A percentile compares a stretch with the other conserved stretches of the same genome.
phyloP scores from a whole-genome alignment of 2,329 filamentous ascomycete species.

The Dothistroma septosporum region DNA sequence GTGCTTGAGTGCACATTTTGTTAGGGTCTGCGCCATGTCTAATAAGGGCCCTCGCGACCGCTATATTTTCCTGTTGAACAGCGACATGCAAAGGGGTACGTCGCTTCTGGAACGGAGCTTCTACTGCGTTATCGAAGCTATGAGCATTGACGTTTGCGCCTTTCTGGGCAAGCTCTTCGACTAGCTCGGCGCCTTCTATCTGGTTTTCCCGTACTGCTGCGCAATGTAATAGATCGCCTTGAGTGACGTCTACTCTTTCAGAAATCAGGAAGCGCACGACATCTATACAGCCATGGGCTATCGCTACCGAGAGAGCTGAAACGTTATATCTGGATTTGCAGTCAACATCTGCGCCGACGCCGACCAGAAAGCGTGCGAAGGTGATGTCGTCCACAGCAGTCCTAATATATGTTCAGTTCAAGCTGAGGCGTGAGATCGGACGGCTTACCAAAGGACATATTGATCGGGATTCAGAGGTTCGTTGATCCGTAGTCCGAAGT shows the following conservation, averaged over 20 bases:
- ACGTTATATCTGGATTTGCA: not conserved
- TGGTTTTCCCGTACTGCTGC: not conserved
- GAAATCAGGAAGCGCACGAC: constrained; percentile 2
- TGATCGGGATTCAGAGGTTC: not conserved
- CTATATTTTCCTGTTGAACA: not conserved
- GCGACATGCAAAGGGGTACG: constrained; percentile 6
- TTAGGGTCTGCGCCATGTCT: constrained; percentile 2
- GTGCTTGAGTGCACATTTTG: not conserved
- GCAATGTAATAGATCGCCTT: constrained; percentile 8
- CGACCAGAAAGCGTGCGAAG: not conserved
- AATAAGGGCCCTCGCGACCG: constrained; percentile 1
- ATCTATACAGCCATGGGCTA: not conserved
- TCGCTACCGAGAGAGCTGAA: not conserved
- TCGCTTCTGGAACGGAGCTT: not conserved
- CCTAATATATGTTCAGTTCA: not conserved
- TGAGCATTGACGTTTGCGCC: constrained; percentile 4
- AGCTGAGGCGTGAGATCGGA: not conserved
- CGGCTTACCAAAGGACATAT: not conserved
- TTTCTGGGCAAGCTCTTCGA: not conserved
- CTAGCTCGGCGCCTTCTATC: constrained; percentile 4
- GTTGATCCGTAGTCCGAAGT: not conserved
- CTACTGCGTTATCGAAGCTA: constrained; percentile 4
- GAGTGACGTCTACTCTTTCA: not conserved
- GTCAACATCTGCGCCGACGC: constrained; percentile 6
- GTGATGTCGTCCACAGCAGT: not conserved